phyloP scores from a whole-genome alignment of 768 basidiomycete genomes.

The Hydnomerulius pinastri region DNA sequence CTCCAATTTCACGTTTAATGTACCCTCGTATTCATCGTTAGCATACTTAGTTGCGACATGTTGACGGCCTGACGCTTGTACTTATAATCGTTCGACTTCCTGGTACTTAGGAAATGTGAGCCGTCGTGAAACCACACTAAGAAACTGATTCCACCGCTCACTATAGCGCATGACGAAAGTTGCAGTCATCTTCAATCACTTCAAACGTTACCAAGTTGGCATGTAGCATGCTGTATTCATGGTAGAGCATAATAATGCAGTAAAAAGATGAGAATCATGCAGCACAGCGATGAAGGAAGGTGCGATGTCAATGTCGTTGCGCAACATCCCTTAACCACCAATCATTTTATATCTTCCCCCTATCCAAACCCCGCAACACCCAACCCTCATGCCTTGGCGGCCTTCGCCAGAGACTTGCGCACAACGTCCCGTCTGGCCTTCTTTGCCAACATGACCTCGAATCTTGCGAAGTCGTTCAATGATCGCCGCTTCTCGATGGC shows the following conservation, averaged over 20 bases:
- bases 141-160: too few species aligned
- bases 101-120: too few species aligned
- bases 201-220: neutral
- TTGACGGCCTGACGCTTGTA: too few species aligned
- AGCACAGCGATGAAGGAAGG: neutral
- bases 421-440: conserved; percentile 81
- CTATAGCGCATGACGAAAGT: too few species aligned
- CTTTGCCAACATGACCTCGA: conserved; percentile 86
- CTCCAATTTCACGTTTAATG: too few species aligned
- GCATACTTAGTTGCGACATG: too few species aligned
- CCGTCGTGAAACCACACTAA: too few species aligned
- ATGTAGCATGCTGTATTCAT: conserved; percentile 8
- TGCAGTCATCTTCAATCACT: too few species aligned
- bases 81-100: too few species aligned
- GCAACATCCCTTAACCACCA: neutral
- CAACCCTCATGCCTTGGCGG: conserved; percentile 25
- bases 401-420: conserved; percentile 66
- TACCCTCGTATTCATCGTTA: too few species aligned
- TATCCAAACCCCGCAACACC: neutral
- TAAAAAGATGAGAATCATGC: neutral
- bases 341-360: neutral
- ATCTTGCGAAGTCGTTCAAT: conserved; percentile 90
- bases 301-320: neutral
- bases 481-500: conserved; percentile 72
- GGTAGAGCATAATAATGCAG: conserved; percentile 4